Evolutionary conservation across 345 rosid genomes (phyloP).

Genomic region (Acer yangbiense): DNA sequence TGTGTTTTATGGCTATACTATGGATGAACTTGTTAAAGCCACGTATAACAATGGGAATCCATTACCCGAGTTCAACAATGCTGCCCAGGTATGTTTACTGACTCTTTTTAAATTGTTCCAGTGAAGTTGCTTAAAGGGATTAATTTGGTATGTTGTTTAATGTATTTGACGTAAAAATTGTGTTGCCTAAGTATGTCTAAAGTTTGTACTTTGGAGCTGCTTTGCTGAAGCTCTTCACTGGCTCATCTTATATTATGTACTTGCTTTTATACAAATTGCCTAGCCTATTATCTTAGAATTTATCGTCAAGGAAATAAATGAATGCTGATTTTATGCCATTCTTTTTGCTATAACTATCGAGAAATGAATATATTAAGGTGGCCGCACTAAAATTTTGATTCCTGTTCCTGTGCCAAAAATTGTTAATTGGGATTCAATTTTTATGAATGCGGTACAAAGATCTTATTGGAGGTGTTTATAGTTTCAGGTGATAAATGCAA

Average conservation of each 20-base stretch:
- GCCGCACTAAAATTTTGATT: slow-evolving; percentile 20
- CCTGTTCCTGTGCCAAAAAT: slow-evolving; percentile 18
- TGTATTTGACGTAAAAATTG: too few species aligned
- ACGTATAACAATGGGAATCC: slow-evolving; percentile 91
- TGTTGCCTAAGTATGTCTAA: neutral
- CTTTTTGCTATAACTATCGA: neutral
- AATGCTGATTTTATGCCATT: neutral
- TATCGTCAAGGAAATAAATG: neutral
- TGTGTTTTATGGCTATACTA: slow-evolving; percentile 69
- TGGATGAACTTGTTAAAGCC: slow-evolving; percentile 82
- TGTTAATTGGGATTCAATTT: slow-evolving; percentile 18
- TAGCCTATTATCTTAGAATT: neutral
- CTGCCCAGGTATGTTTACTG: slow-evolving; percentile 58
- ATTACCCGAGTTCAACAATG: slow-evolving; percentile 77
- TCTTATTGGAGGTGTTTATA: slow-evolving; percentile 15
- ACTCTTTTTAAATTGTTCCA: too few species aligned
- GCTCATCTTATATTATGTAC: neutral
- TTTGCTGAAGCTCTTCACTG: neutral
- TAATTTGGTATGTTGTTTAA: too few species aligned
- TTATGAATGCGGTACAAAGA: slow-evolving; percentile 16
- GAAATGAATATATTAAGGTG: slow-evolving; percentile 25
- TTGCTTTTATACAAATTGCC: neutral
- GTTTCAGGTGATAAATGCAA: slow-evolving; percentile 2
- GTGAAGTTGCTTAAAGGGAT: too few species aligned
- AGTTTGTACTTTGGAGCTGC: neutral